Conservation (phyloP, 352 stramenopile genomes). For the Halophytophthora batemanensis region DNA sequence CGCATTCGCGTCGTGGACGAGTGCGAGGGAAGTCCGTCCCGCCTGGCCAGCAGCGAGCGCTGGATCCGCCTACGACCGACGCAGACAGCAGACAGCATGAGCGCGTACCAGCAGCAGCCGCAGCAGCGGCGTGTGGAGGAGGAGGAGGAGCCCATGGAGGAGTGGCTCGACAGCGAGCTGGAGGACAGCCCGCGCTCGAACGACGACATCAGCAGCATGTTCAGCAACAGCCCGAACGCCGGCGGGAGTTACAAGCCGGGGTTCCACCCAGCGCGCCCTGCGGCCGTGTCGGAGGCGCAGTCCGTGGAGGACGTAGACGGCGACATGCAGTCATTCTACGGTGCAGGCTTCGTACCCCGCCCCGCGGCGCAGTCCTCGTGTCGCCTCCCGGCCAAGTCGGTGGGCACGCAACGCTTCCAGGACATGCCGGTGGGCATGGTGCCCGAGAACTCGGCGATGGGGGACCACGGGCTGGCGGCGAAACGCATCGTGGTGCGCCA, state of each 20-base stretch:
- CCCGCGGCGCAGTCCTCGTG: slow-evolving; percentile 20
- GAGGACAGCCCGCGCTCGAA: slow-evolving; percentile 64
- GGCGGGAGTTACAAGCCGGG: neutral
- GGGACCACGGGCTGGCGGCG: slow-evolving; percentile 40
- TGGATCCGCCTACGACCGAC: too few relatives aligned
- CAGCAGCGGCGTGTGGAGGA: too few relatives aligned
- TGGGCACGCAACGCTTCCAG: slow-evolving; percentile 34
- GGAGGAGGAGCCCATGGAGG: slow-evolving; percentile 10
- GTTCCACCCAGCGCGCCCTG: slow-evolving; percentile 21
- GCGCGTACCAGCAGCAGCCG: too few relatives aligned
- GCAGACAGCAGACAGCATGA: too few relatives aligned
- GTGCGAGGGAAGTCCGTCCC: too few relatives aligned
- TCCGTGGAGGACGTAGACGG: slow-evolving; percentile 33
- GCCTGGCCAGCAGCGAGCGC: too few relatives aligned
- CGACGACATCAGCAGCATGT: slow-evolving; percentile 71
- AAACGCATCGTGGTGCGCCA: slow-evolving; percentile 69
- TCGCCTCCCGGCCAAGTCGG: slow-evolving; percentile 19
- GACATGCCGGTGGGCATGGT: slow-evolving; percentile 57
- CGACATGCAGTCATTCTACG: slow-evolving; percentile 43
- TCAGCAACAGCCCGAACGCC: slow-evolving; percentile 67
- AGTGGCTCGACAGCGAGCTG: slow-evolving; percentile 73
- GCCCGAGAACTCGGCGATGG: too few relatives aligned
- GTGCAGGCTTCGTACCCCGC: slow-evolving; percentile 22
- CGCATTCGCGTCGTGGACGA: too few relatives aligned
- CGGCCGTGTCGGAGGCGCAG: slow-evolving; percentile 37